phyloP scores from a whole-genome alignment of 1,139 yeast genomes.

The Taphrina deformans region DNA sequence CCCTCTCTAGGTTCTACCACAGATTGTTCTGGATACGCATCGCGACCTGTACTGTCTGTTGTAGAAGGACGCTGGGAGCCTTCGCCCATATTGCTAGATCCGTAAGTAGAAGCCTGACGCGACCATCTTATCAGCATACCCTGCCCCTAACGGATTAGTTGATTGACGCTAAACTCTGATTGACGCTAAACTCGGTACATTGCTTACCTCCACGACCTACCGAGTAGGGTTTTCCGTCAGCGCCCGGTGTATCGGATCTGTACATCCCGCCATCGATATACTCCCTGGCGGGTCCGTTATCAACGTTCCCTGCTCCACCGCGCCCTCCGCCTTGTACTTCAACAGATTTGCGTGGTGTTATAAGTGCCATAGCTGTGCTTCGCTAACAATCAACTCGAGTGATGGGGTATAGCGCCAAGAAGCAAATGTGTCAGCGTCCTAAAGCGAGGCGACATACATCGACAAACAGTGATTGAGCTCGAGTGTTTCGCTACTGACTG shows the following conservation, averaged over 20 bases:
- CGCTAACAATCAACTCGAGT: background rate
- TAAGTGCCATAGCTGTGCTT: background rate
- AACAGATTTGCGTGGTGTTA: background rate
- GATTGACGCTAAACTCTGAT: no score
- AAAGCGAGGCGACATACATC: no score
- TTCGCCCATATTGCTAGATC: slow-evolving; percentile 13
- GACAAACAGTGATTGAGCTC: no score
- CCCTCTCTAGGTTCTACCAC: background rate
- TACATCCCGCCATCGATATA: slow-evolving; percentile 20
- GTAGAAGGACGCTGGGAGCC: background rate
- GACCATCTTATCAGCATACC: slow-evolving; percentile 23
- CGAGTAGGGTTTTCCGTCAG: slow-evolving; percentile 12
- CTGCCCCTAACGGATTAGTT: slow-evolving; percentile 40
- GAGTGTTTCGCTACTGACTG: no score
- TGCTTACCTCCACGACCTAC: slow-evolving; percentile 17
- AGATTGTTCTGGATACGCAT: slow-evolving; percentile 2
- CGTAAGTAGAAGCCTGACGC: background rate
- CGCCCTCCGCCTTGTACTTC: slow-evolving; percentile 22
- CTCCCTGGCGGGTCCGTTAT: background rate
- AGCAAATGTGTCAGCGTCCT: no score
- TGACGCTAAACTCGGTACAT: no score
- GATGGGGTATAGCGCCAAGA: no score
- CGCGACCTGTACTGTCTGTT: background rate
- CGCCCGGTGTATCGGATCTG: slow-evolving; percentile 3
- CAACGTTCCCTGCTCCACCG: slow-evolving; percentile 16